Base-by-base conservation (phyloP, 2,329 filamentous ascomycete species). In the Cercospora brassicicola region DNA sequence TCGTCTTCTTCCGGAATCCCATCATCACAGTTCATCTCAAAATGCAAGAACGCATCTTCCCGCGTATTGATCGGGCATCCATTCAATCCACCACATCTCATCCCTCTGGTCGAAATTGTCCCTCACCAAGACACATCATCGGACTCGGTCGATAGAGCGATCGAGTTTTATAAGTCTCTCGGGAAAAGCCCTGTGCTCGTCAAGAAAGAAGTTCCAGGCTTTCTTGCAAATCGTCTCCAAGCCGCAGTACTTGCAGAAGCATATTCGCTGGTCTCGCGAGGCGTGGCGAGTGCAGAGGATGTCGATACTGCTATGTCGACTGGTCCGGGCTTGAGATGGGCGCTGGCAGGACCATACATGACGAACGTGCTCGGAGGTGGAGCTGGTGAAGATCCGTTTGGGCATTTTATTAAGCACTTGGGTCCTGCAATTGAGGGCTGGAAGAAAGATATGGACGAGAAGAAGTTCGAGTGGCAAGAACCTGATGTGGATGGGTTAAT, bases 41-140 rank as follows among this genome's bases (percentile, higher is more conserved):
- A 71, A 18, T 75, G 75, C 61, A 56, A 64, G 18, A 45, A 64
- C n/a, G 70, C 75, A 33, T 78, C 80, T 0, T 73, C 71, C 20
- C 76, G 81, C n/a, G 76, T 81, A 36, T 71, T 82, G 0, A 78
- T 84, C 28, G 82, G 81, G 3, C 83, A 84, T 69, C 82, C 83
- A 0, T 84, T 84, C 76, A 84, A 84, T 69, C 83, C 83, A 8
- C 82, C 82, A 5, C 82, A 84, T 68, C 74, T 84, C 18, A 81
- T 84, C 20, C 82, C 82, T 0, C 76, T 84, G 13, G 81, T 84
- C 20, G 82, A 84, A 71, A 79, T 84, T 0, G 82, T 83, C 1
- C 79, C 79, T 8, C 78, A 80, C 2, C 59, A 69, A 1, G 70
- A 72, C 48, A 82, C 81, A 0, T 65, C 73, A 4, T 15, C 66